These are phyloP conservation scores for Neoarthrinium moseri DNA, from an alignment of 2,329 filamentous ascomycete species.

Conservation along the genomic window DNA sequence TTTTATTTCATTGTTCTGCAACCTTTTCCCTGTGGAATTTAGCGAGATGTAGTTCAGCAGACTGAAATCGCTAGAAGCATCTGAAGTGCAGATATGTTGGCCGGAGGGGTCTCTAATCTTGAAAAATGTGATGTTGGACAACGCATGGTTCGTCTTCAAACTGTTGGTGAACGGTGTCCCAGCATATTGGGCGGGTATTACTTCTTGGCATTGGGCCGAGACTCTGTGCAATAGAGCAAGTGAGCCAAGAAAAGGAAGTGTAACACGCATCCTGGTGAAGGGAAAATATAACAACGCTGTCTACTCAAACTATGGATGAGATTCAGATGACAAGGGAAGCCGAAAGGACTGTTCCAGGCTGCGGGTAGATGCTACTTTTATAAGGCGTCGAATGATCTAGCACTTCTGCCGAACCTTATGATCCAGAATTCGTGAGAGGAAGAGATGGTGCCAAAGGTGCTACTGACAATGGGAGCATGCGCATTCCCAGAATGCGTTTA, in stretches of 20 bases:
- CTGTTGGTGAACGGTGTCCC: conserved; percentile 8
- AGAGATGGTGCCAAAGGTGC: no score
- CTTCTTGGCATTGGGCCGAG: conserved; percentile 5
- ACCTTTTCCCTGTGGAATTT: not conserved
- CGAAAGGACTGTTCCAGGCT: not conserved
- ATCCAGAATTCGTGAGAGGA: no score
- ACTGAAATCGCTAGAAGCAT: conserved; percentile 4
- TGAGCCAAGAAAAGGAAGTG: not conserved
- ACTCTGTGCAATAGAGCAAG: not conserved
- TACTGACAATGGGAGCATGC: not conserved
- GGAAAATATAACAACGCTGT: no score
- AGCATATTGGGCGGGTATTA: conserved; percentile 3
- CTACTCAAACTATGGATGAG: no score
- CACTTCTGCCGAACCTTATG: not conserved
- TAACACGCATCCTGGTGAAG: not conserved
- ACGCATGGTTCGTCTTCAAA: not conserved
- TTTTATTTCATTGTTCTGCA: not conserved
- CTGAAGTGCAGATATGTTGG: conserved; percentile 5
- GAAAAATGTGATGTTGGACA: conserved; percentile 7
- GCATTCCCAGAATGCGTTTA: not conserved
- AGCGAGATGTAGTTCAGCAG: conserved; percentile 6
- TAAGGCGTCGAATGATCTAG: no score
- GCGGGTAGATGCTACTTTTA: no score
- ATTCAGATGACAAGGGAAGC: not conserved
- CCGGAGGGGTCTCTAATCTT: conserved; percentile 9